Conservation (phyloP, 179 eudicot genomes). For the Spinacia oleracea region DNA sequence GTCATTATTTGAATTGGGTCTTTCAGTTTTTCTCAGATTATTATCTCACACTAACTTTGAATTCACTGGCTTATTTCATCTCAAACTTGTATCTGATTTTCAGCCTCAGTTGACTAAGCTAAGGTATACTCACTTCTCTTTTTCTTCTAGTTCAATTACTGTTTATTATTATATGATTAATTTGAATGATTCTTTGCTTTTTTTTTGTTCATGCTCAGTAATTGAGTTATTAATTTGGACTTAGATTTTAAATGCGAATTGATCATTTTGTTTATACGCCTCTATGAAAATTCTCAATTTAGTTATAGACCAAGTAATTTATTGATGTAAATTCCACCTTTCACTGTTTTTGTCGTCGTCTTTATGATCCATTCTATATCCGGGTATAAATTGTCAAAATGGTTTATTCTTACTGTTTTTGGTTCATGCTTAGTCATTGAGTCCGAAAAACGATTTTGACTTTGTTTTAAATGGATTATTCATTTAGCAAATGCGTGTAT, state of each 20-base stretch:
- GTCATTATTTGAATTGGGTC: neutral
- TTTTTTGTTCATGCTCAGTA: no score
- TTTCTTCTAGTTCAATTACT: neutral
- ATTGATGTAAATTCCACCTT: no score
- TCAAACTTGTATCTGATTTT: slow-evolving; percentile 22
- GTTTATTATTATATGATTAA: neutral
- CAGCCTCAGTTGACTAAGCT: slow-evolving; percentile 27
- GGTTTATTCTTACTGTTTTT: neutral
- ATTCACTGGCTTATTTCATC: slow-evolving; percentile 2
- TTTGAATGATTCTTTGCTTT: neutral
- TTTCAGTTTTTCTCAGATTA: neutral
- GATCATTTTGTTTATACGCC: no score
- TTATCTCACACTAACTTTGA: neutral
- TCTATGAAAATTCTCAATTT: no score
- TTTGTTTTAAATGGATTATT: slow-evolving; percentile 8
- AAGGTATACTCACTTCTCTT: neutral
- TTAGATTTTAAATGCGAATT: neutral
- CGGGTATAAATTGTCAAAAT: no score
- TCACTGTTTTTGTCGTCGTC: no score
- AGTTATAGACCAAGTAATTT: no score
- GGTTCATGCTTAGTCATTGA: neutral
- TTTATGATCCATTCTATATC: no score
- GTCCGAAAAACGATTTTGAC: slow-evolving; percentile 8
- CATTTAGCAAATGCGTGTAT: neutral
- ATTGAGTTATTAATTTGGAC: no score